These are phyloP conservation scores for Aspergillus bombycis DNA, from an alignment of 2,329 filamentous ascomycete species.

Conservation along the genomic window DNA sequence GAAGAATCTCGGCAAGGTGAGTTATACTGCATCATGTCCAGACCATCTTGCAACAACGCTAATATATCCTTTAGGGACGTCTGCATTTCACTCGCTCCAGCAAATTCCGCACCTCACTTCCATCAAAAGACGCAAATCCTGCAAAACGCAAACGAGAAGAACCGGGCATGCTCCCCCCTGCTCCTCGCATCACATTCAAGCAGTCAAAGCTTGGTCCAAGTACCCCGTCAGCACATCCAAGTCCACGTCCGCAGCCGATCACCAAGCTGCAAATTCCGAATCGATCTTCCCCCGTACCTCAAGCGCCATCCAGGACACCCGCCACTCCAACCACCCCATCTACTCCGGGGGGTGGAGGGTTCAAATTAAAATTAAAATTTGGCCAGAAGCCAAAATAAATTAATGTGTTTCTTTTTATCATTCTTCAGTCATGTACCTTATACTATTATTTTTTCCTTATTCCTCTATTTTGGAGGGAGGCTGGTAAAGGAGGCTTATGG, in stretches of 20 bases:
- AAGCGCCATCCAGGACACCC: slow-evolving; percentile 31
- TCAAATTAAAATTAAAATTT: slow-evolving; percentile 49
- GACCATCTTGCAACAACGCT: neutral
- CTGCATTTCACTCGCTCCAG: slow-evolving; percentile 47
- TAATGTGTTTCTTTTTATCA: slow-evolving; percentile 7
- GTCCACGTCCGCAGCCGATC: slow-evolving; percentile 22
- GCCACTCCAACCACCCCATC: slow-evolving; percentile 34
- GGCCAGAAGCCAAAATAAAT: slow-evolving; percentile 36
- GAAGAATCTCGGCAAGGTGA: slow-evolving; percentile 56
- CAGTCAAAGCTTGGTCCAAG: slow-evolving; percentile 38
- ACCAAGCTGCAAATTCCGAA: slow-evolving; percentile 41
- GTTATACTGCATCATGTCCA: slow-evolving; percentile 5
- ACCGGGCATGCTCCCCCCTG: slow-evolving; percentile 36
- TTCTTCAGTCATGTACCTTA: slow-evolving; percentile 20
- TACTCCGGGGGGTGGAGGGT: slow-evolving; percentile 35
- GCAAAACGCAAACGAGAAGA: slow-evolving; percentile 47
- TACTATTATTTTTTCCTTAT: slow-evolving; percentile 12
- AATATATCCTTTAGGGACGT: slow-evolving; percentile 36
- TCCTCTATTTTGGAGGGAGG: slow-evolving; percentile 9
- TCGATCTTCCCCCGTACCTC: slow-evolving; percentile 30
- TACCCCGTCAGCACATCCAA: slow-evolving; percentile 29
- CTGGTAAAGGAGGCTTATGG: slow-evolving; percentile 22
- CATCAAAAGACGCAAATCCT: slow-evolving; percentile 31
- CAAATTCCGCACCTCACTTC: slow-evolving; percentile 42
- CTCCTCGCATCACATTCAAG: slow-evolving; percentile 47